Evolutionary conservation across 1,284 basidiomycete genomes (phyloP), one percentile per base, ranked within the genome.

Genomic region (Macrocystidia cucumis): DNA sequence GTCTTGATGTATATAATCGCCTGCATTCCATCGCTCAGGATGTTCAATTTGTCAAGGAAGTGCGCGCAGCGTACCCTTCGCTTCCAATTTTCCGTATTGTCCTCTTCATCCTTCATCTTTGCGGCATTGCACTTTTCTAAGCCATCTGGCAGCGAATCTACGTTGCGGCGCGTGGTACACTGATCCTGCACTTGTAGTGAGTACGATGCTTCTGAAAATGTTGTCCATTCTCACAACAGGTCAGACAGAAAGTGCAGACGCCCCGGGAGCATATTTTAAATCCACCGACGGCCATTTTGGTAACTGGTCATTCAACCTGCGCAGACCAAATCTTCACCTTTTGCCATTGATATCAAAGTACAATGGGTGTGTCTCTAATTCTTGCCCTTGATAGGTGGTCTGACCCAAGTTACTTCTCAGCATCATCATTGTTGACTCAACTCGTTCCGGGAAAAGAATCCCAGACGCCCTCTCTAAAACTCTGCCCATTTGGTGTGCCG

Each of bases 391-490:
- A 5, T 25, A 5, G 32, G 2, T 28, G 27, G 14, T 29, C 18
- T 37, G 12, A 31, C 2, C 29, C 14, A 23, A 33, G 12, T n/a
- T 26, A 16, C 23, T 28, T 19, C 14, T 1, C 34, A 92, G 91
- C 0, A 62, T 93, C 23, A 65, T 97, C 12, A 60, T 98, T 0
- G 90, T 97, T 2, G 95, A 98, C 52, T 96, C 93, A 0, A 98
- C 95, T 0, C 69, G 93, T 17, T 69, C 90, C 11, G 95, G 95
- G 5, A 98, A 98, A 62, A 79, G 90, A 9, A 85, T 95, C 45
- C 95, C 95, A 0, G 95, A 98, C 49, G 91, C 93, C 0, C 66
- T 98, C 0, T 88, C 88, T 4, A 98, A 98, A 56, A 98, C 95
- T 0, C 72, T 97, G 0, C 92, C 95, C 0, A 88, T 93, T 30